Conservation (phyloP, 176 grass and related monocot species). For the Phyllostachys edulis region DNA sequence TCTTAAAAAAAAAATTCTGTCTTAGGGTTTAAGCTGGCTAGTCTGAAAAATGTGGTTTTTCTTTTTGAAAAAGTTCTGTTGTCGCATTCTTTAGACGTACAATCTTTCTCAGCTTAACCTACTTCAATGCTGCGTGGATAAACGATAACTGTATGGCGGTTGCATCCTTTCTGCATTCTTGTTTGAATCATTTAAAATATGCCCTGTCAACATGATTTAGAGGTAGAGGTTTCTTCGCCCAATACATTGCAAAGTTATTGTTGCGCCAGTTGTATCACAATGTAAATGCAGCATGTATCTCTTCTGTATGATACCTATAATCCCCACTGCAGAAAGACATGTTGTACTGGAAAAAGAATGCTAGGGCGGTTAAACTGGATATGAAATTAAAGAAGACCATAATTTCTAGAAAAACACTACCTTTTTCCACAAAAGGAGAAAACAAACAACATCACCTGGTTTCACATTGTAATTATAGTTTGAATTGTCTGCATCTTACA, state of each 20-base stretch:
- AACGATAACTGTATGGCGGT: background rate
- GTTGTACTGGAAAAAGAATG: background rate
- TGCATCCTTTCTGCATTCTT: background rate
- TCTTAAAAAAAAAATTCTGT: background rate
- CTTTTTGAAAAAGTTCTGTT: background rate
- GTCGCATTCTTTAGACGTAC: background rate
- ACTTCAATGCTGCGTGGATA: background rate
- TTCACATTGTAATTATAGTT: conserved; percentile 19
- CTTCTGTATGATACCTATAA: background rate
- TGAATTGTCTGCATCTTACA: background rate
- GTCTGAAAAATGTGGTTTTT: background rate
- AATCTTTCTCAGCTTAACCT: background rate
- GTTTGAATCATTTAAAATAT: background rate
- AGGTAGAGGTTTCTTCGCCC: background rate
- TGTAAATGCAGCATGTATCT: background rate
- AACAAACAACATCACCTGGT: background rate
- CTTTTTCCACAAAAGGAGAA: background rate
- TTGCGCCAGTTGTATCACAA: background rate
- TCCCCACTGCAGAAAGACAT: background rate
- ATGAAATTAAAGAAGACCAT: background rate
- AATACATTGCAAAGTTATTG: background rate
- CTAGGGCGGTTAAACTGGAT: background rate
- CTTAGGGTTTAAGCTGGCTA: background rate
- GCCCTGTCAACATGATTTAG: background rate
- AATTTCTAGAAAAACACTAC: background rate